Evolutionary conservation across 2,329 filamentous ascomycete genomes (phyloP).

Genomic region (Beauveria caledonica): DNA sequence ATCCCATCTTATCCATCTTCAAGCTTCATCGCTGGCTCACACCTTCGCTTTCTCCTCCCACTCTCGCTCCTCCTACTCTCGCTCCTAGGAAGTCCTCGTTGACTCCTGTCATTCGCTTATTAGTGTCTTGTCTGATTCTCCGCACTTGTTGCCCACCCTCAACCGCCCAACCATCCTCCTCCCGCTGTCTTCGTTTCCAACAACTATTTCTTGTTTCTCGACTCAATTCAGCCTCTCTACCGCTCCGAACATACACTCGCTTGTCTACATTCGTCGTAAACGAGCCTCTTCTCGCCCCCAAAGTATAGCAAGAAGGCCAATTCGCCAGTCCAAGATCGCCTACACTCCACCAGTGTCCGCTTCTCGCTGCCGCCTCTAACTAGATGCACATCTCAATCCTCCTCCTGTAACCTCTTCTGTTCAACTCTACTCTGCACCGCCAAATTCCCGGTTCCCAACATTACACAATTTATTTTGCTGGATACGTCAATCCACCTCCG

Average conservation of each 20-base stretch:
- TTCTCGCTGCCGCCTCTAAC: not conserved
- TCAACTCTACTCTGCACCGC: not conserved
- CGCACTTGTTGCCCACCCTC: conserved; percentile 28
- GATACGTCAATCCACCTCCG: not conserved
- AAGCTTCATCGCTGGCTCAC: conserved; percentile 6
- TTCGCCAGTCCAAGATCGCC: not conserved
- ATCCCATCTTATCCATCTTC: conserved; percentile 12
- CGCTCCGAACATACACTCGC: not conserved
- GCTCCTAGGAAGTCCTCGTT: conserved; percentile 60
- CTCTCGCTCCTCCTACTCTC: conserved; percentile 24
- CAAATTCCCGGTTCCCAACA: not conserved
- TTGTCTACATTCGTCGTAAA: not conserved
- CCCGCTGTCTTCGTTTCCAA: conserved; percentile 9
- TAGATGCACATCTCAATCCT: conserved; percentile 9
- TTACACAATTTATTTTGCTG: conserved; percentile 6
- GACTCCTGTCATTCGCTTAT: conserved; percentile 67
- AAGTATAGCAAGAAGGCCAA: not conserved
- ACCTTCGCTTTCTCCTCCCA: conserved; percentile 42
- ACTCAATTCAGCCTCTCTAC: not conserved
- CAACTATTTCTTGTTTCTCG: not conserved
- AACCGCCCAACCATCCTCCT: conserved; percentile 12
- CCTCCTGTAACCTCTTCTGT: not conserved
- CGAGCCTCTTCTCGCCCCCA: not conserved
- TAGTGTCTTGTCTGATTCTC: conserved; percentile 43
- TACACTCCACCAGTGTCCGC: not conserved